Percentiles rank a stretch among this genome's conserved stretches.
Evolutionary conservation across 345 rosid species (phyloP).

Genomic region (Euphorbia tirucalli): DNA sequence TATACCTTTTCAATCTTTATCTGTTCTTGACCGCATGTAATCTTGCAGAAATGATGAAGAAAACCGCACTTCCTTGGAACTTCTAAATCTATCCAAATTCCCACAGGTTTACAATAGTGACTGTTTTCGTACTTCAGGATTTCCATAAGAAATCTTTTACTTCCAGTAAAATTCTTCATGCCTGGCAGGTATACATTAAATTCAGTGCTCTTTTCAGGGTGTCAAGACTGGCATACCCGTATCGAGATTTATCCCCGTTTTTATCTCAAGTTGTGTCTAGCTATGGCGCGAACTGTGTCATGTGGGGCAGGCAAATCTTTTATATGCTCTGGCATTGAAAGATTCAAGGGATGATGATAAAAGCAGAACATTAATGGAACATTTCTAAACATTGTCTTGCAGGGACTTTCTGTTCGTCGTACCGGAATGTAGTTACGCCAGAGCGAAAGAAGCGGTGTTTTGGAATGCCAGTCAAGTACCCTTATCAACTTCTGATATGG

Average conservation of each 20-base stretch:
- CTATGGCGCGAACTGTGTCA: slow-evolving; percentile 70
- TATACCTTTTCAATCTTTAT: too few relatives aligned
- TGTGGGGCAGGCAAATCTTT: slow-evolving; percentile 93
- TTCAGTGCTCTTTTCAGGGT: slow-evolving; percentile 85
- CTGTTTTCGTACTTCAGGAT: too few relatives aligned
- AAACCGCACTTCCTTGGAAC: slow-evolving; percentile 50
- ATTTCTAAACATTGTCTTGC: slow-evolving; percentile 28
- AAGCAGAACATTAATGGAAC: too few relatives aligned
- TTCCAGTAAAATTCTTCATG: too few relatives aligned
- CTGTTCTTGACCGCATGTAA: background rate
- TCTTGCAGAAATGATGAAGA: slow-evolving; percentile 75
- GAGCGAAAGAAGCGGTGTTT: slow-evolving; percentile 64
- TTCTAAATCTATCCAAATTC: slow-evolving; percentile 70
- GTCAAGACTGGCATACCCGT: slow-evolving; percentile 67
- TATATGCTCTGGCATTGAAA: too few relatives aligned
- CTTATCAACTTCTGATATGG: slow-evolving; percentile 61
- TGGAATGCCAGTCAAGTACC: slow-evolving; percentile 45
- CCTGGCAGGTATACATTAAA: slow-evolving; percentile 81
- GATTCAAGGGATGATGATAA: too few relatives aligned
- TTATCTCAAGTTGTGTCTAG: slow-evolving; percentile 57
- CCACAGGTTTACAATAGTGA: too few relatives aligned
- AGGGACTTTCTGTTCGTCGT: slow-evolving; percentile 89
- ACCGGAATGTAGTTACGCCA: slow-evolving; percentile 78
- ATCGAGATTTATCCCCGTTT: slow-evolving; percentile 51
- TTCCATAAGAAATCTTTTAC: too few relatives aligned